These are phyloP conservation scores for Termitomyces sp. DNA, from an alignment of 1,284 basidiomycete species.

Conservation along the genomic window DNA sequence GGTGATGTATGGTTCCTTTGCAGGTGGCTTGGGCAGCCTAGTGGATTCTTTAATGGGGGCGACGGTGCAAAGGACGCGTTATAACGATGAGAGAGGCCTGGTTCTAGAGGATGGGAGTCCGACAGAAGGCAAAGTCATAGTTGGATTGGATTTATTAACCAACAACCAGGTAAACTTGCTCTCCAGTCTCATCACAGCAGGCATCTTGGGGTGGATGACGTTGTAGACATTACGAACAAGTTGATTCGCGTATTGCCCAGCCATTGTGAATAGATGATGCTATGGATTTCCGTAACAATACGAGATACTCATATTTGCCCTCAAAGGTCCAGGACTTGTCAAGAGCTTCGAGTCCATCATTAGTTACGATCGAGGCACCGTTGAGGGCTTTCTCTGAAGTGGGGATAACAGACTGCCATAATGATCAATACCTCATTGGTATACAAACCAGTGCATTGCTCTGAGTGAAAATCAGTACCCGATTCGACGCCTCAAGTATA, in stretches of 20 bases:
- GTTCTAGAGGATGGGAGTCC: conserved; percentile 59
- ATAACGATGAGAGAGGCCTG: conserved; percentile 55
- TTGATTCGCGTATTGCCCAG: not conserved
- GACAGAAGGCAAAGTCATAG: conserved; percentile 40
- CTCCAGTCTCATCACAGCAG: conserved; percentile 27
- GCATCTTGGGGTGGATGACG: conserved; percentile 21
- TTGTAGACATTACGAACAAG: not conserved
- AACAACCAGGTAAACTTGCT: conserved; percentile 65
- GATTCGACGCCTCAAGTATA: not conserved
- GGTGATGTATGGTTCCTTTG: conserved; percentile 53
- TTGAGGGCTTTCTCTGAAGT: not conserved
- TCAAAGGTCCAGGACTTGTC: not conserved
- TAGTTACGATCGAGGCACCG: not conserved
- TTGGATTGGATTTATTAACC: conserved; percentile 67
- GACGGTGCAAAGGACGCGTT: conserved; percentile 80
- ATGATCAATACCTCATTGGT: not conserved
- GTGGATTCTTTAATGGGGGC: conserved; percentile 89
- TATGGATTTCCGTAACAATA: not conserved
- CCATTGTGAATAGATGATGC: not conserved
- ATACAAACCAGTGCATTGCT: not conserved
- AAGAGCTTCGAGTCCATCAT: not conserved
- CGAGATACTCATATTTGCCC: no score
- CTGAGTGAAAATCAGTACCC: not conserved
- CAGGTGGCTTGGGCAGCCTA: conserved; percentile 73
- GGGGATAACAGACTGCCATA: not conserved